Evolutionary conservation across 1,284 basidiomycete species (phyloP).

Genomic region (Ustilago loliicola): DNA sequence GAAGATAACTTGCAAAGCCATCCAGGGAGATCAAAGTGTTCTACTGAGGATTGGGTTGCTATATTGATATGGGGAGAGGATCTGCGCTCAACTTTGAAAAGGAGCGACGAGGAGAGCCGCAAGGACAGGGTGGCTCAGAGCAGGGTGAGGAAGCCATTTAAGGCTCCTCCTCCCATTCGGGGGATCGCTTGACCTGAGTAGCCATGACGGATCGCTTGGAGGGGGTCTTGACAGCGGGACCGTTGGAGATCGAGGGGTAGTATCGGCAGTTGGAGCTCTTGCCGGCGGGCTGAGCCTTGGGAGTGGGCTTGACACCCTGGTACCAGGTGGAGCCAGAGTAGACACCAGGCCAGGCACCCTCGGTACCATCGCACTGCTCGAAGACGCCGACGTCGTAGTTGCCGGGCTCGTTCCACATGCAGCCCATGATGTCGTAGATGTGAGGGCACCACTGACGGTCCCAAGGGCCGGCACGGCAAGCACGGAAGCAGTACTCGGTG

Average conservation of each 20-base stretch:
- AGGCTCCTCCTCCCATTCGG: slow-evolving; percentile 53
- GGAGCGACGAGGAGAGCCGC: slow-evolving; percentile 35
- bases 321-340: slow-evolving; percentile 63
- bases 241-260: slow-evolving; percentile 59
- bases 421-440: slow-evolving; percentile 67
- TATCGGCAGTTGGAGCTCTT: slow-evolving; percentile 57
- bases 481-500: slow-evolving; percentile 68
- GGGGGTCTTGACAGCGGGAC: slow-evolving; percentile 54
- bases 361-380: slow-evolving; percentile 64
- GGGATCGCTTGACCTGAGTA: slow-evolving; percentile 52
- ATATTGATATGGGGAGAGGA: slow-evolving; percentile 28
- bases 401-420: slow-evolving; percentile 65
- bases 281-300: slow-evolving; percentile 51
- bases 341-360: slow-evolving; percentile 64
- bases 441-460: slow-evolving; percentile 66
- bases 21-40: slow-evolving; percentile 31
- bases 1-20: slow-evolving; percentile 12
- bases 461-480: slow-evolving; percentile 59
- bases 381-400: slow-evolving; percentile 60
- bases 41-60: slow-evolving; percentile 15
- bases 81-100: slow-evolving; percentile 43
- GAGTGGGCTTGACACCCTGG: slow-evolving; percentile 59
- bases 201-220: slow-evolving; percentile 55
- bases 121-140: slow-evolving; percentile 8
- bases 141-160: slow-evolving; percentile 14